These are phyloP conservation scores for Fusarium napiforme DNA, from an alignment of 2,329 filamentous ascomycete species.

Conservation along the genomic window DNA sequence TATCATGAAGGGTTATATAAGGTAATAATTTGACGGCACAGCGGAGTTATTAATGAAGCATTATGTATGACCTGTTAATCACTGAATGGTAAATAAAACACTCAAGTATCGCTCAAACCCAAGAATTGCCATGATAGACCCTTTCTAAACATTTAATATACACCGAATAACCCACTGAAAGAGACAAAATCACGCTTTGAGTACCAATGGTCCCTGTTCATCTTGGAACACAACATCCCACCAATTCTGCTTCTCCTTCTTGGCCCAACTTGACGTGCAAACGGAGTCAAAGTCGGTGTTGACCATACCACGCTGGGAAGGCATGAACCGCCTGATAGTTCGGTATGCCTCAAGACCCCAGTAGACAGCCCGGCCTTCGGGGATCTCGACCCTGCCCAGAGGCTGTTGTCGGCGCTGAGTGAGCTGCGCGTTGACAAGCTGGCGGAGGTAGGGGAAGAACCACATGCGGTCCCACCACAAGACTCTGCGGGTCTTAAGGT, in stretches of 20 bases:
- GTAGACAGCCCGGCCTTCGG: slow-evolving; percentile 18
- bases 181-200: slow-evolving; percentile 15
- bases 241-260: slow-evolving; percentile 26
- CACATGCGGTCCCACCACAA: slow-evolving; percentile 40
- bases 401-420: slow-evolving; percentile 10
- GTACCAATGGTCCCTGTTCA: slow-evolving; percentile 3
- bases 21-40: no score
- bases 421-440: slow-evolving; percentile 23
- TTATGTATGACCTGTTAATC: neutral
- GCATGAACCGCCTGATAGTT: slow-evolving; percentile 22
- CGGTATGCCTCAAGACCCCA: slow-evolving; percentile 28
- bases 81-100: neutral
- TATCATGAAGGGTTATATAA: no score
- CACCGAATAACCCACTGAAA: no score
- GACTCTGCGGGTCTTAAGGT: slow-evolving; percentile 24
- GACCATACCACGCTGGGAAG: neutral
- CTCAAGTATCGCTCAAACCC: neutral
- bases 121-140: neutral
- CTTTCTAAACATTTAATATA: neutral
- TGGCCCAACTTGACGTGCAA: slow-evolving; percentile 16
- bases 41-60: no score
- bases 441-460: slow-evolving; percentile 36
- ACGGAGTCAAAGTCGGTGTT: slow-evolving; percentile 2
- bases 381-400: slow-evolving; percentile 3
- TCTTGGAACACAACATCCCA: slow-evolving; percentile 24